Base-by-base conservation (phyloP, 164 flowering plant genomes). In the Hamamelis virginiana region DNA sequence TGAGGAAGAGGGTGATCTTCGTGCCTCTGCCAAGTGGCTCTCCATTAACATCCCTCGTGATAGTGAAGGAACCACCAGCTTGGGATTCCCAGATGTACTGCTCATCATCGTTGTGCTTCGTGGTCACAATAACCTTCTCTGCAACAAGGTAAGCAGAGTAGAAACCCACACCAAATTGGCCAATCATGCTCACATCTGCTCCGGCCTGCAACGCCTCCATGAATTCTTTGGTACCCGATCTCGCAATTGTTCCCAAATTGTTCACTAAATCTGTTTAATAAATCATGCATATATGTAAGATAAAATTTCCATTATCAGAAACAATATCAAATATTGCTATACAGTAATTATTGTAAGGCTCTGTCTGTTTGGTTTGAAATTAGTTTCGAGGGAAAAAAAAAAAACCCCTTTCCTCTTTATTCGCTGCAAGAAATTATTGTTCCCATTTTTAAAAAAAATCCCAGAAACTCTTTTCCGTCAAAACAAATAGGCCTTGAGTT, bases 161-260 rank as follows among this genome's bases (percentile, higher is more conserved):
- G 69, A 87, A 87, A 13, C 89, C 89, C 11, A 87, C 91, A 57
- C 91, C 91, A 6, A 87, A 87, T 63, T 87, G 91, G 0, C 91
- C 91, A 69, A 85, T 87, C 91, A 87, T 87, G 75, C 89, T 85
- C 25, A 85, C 89, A 74, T 87, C 87, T 3, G 89, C 91, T 8
- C 89, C 89, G 9, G 91, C 87, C 64, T 83, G 86, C 69, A 87
- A 70, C 1, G 91, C 91, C 74, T 87, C 91, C 91, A 87, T 87
- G 72, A 87, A 87, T 27, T 87, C 91, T 73, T 87, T 87, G 19
- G 89, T 87, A 3, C 88, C 91, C 1, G 88, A 87, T 75, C 88
- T 81, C 16, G 91, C 89, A 76, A 87, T 87, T 1, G 91, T 85
- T 1, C 91, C 87, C 82, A 87, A 69, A 57, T 87, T 87, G 76